Evolutionary conservation across 768 basidiomycete genomes (phyloP).

Genomic region (Lenzites betulinus): DNA sequence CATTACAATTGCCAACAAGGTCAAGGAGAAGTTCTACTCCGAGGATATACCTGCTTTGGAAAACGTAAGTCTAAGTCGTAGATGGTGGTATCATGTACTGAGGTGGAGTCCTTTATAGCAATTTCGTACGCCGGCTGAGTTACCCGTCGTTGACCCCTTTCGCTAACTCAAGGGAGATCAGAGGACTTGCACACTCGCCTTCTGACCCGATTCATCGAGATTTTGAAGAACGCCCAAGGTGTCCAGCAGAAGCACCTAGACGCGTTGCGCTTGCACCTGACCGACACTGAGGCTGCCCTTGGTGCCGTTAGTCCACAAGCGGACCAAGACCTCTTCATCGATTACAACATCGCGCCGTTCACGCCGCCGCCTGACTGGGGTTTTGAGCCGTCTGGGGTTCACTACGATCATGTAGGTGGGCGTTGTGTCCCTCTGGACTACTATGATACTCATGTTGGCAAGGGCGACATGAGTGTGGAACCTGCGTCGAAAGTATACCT

Average conservation of each 20-base stretch:
- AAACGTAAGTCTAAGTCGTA: conserved; percentile 51
- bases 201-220: conserved; percentile 52
- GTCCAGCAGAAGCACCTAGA: conserved; percentile 64
- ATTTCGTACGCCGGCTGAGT: conserved; percentile 56
- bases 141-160: background rate
- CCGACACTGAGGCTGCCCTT: conserved; percentile 49
- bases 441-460: background rate
- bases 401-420: conserved; percentile 72
- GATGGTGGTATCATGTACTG: background rate
- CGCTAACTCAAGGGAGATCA: conserved; percentile 30
- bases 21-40: conserved; percentile 72
- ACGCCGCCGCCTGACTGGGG: conserved; percentile 62
- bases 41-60: conserved; percentile 69
- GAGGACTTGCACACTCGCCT: conserved; percentile 73
- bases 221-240: conserved; percentile 60
- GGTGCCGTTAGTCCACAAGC: conserved; percentile 52
- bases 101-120: conserved; percentile 44
- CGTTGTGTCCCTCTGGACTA: background rate
- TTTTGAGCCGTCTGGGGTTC: conserved; percentile 73
- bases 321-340: conserved; percentile 74
- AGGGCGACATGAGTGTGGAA: conserved; percentile 68
- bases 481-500: conserved; percentile 73
- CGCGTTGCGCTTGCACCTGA: conserved; percentile 51
- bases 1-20: conserved; percentile 65
- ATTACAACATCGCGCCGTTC: conserved; percentile 70